Percentiles rank a stretch among this genome's conserved stretches.
Evolutionary conservation across 1,139 yeast species (phyloP).

Genomic region (Debaryomyces fabryi): DNA sequence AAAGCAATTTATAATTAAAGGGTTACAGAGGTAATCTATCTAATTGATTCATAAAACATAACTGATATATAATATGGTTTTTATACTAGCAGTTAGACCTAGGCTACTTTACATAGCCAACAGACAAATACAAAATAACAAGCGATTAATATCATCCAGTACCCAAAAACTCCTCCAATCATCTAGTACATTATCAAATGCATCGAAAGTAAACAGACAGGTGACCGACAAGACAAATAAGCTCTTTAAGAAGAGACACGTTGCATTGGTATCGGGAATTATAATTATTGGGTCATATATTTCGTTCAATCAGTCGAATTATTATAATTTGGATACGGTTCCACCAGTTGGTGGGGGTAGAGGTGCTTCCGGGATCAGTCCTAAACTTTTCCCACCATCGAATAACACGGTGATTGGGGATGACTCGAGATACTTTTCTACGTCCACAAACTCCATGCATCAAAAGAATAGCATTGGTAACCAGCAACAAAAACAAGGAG

Average conservation of each 20-base stretch:
- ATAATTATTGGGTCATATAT: slow-evolving; percentile 50
- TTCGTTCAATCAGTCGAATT: slow-evolving; percentile 43
- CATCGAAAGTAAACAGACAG: slow-evolving; percentile 14
- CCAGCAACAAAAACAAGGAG: slow-evolving; percentile 49
- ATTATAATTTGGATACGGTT: slow-evolving; percentile 46
- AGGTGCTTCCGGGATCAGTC: slow-evolving; percentile 11
- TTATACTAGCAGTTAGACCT: slow-evolving; percentile 35
- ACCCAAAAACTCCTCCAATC: slow-evolving; percentile 17
- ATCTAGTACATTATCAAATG: slow-evolving; percentile 10
- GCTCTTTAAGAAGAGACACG: slow-evolving; percentile 32
- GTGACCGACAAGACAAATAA: slow-evolving; percentile 14
- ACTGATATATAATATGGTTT: slow-evolving; percentile 23
- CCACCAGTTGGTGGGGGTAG: slow-evolving; percentile 29
- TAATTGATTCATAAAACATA: not conserved
- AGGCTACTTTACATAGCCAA: slow-evolving; percentile 32
- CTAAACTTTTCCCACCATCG: slow-evolving; percentile 14
- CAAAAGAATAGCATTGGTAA: slow-evolving; percentile 43
- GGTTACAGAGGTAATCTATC: slow-evolving; percentile 4
- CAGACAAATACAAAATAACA: slow-evolving; percentile 23
- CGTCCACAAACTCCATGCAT: slow-evolving; percentile 47
- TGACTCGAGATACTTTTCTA: slow-evolving; percentile 40
- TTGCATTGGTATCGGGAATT: slow-evolving; percentile 48
- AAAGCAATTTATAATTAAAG: slow-evolving; percentile 7
- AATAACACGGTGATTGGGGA: slow-evolving; percentile 17
- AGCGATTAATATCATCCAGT: slow-evolving; percentile 18